Percentiles rank a stretch among this genome's conserved stretches.
Conservation (phyloP, 306 rosid genomes). For the Adenanthera pavonina region DNA sequence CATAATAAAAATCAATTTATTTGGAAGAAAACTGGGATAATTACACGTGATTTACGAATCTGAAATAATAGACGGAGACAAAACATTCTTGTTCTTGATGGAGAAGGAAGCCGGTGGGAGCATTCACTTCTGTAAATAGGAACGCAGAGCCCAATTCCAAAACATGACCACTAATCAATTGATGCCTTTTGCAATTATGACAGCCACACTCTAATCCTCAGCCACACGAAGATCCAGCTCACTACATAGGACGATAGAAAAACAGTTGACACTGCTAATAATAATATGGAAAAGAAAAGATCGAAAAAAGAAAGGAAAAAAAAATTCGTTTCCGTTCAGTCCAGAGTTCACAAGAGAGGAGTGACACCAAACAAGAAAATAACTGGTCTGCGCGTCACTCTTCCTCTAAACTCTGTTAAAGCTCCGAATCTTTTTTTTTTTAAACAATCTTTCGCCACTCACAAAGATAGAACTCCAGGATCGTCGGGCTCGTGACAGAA, state of each 20-base stretch:
- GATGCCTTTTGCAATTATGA: constrained; percentile 6
- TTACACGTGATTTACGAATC: no score
- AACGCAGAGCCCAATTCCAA: background rate
- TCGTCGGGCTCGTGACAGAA: background rate
- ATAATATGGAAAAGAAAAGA: background rate
- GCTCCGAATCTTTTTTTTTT: background rate
- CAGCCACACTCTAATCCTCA: background rate
- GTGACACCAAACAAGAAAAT: background rate
- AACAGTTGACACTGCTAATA: background rate
- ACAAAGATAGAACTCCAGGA: background rate
- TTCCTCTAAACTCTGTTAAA: background rate
- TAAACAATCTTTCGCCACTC: background rate
- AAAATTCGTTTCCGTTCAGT: background rate
- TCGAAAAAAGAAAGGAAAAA: background rate
- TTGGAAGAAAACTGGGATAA: no score
- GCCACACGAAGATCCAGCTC: constrained; percentile 21
- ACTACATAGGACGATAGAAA: background rate
- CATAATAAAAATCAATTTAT: no score
- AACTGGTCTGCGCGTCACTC: constrained; percentile 19
- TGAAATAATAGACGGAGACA: no score
- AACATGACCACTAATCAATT: background rate
- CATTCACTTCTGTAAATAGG: background rate
- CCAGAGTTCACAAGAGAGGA: background rate
- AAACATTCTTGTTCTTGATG: no score
- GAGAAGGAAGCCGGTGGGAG: no score